Percentiles rank a stretch among this genome's conserved stretches.
Conservation (phyloP, 2,329 filamentous ascomycete species). For the Aureobasidium musti region DNA sequence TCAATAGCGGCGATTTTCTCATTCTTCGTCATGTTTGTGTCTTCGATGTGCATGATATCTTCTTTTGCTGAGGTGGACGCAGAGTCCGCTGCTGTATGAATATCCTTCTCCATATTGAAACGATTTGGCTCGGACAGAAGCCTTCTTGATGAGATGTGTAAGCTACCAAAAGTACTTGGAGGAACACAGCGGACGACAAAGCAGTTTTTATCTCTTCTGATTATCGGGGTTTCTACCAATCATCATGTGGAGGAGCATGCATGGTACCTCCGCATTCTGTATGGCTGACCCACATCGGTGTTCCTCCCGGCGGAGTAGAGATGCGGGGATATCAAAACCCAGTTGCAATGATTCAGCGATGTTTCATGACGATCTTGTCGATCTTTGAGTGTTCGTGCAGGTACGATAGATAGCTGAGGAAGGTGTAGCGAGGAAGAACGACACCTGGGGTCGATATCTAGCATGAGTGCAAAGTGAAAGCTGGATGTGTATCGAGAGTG, state of each 20-base stretch:
- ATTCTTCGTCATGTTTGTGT: constrained; percentile 26
- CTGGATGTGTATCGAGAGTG: too few relatives aligned
- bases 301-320: background rate
- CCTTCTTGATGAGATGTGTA: background rate
- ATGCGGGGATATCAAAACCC: constrained; percentile 7
- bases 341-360: background rate
- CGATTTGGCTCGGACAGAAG: too few relatives aligned
- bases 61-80: background rate
- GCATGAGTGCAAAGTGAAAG: background rate
- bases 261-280: background rate
- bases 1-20: constrained; percentile 30
- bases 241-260: background rate
- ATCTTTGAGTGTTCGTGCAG: background rate
- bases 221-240: background rate
- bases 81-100: background rate
- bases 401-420: too few relatives aligned
- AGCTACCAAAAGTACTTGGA: background rate
- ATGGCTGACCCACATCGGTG: background rate
- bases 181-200: background rate
- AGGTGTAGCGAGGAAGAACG: background rate
- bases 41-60: constrained; percentile 21
- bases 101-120: background rate
- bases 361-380: background rate
- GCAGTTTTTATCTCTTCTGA: background rate
- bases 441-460: background rate